phyloP scores from a whole-genome alignment of 1,284 basidiomycete species.

The Tetrapyrgos nigripes region DNA sequence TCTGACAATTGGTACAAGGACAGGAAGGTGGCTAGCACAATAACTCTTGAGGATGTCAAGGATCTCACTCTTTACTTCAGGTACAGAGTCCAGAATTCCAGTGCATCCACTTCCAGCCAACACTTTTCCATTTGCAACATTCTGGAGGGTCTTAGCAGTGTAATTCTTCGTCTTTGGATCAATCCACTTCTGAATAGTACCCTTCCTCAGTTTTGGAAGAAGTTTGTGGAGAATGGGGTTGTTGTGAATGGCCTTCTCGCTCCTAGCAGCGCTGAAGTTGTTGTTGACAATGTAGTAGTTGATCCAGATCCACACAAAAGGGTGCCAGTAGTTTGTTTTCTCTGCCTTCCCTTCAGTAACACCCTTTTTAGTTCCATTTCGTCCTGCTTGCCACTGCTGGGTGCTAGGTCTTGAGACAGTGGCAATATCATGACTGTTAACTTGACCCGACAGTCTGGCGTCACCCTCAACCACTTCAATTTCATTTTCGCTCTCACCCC shows the following conservation, averaged over 20 bases:
- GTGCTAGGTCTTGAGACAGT: conserved; percentile 3
- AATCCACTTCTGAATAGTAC: conserved; percentile 19
- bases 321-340: conserved; percentile 26
- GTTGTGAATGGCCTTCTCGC: too few species aligned
- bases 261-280: too few species aligned
- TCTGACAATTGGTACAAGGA: too few species aligned
- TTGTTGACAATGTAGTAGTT: too few species aligned
- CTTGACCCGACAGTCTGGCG: too few species aligned
- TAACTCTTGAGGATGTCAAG: too few species aligned
- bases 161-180: conserved; percentile 2
- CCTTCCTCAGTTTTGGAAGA: too few species aligned
- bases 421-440: conserved; percentile 2
- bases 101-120: conserved; percentile 19
- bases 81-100: conserved; percentile 19
- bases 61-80: conserved; percentile 11
- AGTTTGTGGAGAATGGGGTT: too few species aligned
- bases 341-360: conserved; percentile 16
- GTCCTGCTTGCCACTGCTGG: conserved; percentile 13
- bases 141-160: conserved; percentile 11
- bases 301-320: conserved; percentile 18
- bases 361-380: conserved; percentile 12
- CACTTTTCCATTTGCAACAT: conserved; percentile 16
- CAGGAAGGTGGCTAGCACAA: too few species aligned
- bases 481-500: background rate
- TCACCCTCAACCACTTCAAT: conserved; percentile 15